Conservation (phyloP, 495 filamentous ascomycete species). For the Annulohypoxylon maeteangense region DNA sequence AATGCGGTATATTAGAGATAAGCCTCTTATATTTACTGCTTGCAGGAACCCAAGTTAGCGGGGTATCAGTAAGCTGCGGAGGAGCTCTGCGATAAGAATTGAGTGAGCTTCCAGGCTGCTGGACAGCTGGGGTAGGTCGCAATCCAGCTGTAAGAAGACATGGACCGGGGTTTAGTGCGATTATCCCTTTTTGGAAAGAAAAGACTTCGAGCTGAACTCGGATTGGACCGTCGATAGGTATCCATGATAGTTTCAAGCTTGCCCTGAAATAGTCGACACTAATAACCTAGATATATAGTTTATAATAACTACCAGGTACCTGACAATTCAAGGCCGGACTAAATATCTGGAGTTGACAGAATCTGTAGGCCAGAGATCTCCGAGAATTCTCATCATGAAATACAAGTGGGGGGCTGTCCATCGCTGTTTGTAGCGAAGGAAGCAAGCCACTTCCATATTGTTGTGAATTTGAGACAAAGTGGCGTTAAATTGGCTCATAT, state of each 20-base stretch:
- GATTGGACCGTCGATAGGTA: constrained; percentile 17
- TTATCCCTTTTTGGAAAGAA: constrained; percentile 30
- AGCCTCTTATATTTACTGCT: constrained; percentile 6
- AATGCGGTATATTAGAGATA: constrained; percentile 12
- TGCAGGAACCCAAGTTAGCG: not conserved
- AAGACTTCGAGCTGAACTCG: not conserved
- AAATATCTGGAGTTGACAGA: not conserved
- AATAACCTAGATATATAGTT: not conserved
- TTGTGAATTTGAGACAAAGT: not conserved
- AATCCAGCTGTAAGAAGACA: not conserved
- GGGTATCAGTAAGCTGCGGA: not conserved
- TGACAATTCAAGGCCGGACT: not conserved
- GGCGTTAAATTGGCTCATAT: not conserved
- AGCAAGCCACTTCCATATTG: not conserved
- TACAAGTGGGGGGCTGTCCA: not conserved
- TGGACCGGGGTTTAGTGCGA: constrained; percentile 6
- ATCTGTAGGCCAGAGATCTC: not conserved
- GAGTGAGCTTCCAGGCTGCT: too few species aligned
- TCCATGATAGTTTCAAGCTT: constrained; percentile 1
- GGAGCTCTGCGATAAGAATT: not conserved
- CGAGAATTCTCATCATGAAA: not conserved
- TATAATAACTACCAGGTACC: not conserved
- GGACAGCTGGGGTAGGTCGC: not conserved
- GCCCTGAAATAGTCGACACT: not conserved
- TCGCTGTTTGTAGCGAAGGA: not conserved